Conservation (phyloP, 345 rosid genomes). For the Citrus sp. region DNA sequence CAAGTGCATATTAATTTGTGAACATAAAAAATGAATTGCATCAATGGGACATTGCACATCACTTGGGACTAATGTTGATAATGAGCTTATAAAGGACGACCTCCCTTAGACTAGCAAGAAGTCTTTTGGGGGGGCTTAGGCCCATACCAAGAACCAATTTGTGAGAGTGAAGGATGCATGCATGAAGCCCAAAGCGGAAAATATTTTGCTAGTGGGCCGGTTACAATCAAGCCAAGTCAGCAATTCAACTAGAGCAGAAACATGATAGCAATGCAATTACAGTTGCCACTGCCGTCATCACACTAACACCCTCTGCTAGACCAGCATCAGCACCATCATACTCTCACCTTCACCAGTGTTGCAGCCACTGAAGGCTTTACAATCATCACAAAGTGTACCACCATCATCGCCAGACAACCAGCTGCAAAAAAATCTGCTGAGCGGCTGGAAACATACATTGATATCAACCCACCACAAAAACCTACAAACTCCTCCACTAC, state of each 20-base stretch:
- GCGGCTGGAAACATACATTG: background rate
- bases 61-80: no score
- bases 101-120: no score
- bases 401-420: background rate
- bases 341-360: background rate
- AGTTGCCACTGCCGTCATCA: background rate
- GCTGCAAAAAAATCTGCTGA: background rate
- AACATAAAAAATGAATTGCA: background rate
- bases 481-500: background rate
- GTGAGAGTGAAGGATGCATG: no score
- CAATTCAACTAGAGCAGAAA: background rate
- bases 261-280: background rate
- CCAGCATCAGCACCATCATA: background rate
- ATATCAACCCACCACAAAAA: background rate
- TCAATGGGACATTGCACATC: no score
- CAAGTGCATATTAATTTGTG: background rate
- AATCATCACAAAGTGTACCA: background rate
- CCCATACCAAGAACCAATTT: no score
- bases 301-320: background rate
- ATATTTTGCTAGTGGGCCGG: no score
- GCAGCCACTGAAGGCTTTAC: background rate
- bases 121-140: no score
- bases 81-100: no score
- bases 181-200: no score
- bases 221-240: background rate